phyloP scores from a whole-genome alignment of 257 asterid genomes.

The Voacanga thouarsii region DNA sequence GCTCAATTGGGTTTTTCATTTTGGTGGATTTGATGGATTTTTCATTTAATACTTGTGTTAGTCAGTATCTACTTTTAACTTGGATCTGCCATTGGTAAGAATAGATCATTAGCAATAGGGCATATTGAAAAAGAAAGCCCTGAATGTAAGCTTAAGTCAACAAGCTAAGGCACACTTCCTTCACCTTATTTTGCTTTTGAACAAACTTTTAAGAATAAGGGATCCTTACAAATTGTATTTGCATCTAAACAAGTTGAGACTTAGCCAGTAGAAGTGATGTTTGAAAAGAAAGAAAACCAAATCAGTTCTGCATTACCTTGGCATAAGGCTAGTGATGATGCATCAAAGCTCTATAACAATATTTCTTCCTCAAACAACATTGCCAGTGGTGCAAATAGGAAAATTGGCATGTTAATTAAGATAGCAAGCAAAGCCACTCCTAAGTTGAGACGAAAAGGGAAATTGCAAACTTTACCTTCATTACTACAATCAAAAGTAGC shows the following conservation, averaged over 20 bases:
- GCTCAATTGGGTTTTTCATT: too few species aligned
- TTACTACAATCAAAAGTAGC: conserved; percentile 38
- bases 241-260: conserved; percentile 27
- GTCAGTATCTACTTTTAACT: background rate
- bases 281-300: conserved; percentile 31
- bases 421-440: conserved; percentile 45
- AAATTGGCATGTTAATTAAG: conserved; percentile 34
- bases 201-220: conserved; percentile 14
- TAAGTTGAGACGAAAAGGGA: conserved; percentile 53
- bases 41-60: background rate
- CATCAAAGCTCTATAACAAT: conserved; percentile 25
- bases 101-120: conserved; percentile 6
- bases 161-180: conserved; percentile 17
- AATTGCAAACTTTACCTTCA: conserved; percentile 44
- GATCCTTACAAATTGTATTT: conserved; percentile 17
- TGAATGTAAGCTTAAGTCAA: conserved; percentile 22
- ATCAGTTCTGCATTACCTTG: conserved; percentile 24
- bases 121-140: conserved; percentile 19
- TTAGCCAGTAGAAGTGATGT: conserved; percentile 16
- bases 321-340: conserved; percentile 18
- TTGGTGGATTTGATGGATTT: too few species aligned
- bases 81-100: conserved; percentile 8
- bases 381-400: conserved; percentile 28
- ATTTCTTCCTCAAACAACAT: conserved; percentile 26
- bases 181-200: conserved; percentile 23